Evolutionary conservation across 805 yeast genomes (phyloP).

Genomic region (Candida awuae): DNA sequence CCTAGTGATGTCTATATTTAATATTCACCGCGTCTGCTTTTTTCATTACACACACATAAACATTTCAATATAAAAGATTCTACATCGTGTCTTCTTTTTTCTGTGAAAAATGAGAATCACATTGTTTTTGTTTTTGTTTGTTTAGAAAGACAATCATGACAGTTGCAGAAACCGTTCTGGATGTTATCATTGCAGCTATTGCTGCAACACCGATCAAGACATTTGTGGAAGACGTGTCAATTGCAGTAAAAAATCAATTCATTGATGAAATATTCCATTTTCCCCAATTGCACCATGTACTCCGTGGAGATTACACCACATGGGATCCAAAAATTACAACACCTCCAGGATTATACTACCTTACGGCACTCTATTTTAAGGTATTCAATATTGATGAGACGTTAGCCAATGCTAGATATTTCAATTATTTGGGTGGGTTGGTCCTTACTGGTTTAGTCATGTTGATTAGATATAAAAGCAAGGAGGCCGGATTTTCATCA

Average conservation of each 20-base stretch:
- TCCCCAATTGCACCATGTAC: constrained; percentile 65
- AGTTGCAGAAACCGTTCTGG: constrained; percentile 12
- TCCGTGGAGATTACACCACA: constrained; percentile 46
- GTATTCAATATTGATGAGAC: constrained; percentile 26
- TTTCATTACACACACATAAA: too few relatives aligned
- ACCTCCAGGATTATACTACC: constrained; percentile 81
- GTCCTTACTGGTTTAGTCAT: constrained; percentile 27
- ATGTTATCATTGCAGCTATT: constrained; percentile 10
- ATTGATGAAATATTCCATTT: constrained; percentile 84
- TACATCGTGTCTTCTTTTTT: too few relatives aligned
- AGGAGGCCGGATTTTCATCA: constrained; percentile 14
- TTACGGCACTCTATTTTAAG: constrained; percentile 35
- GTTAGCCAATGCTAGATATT: constrained; percentile 37
- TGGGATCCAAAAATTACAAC: constrained; percentile 95
- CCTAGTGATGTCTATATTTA: too few relatives aligned
- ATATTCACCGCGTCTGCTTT: too few relatives aligned
- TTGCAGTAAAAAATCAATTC: constrained; percentile 26
- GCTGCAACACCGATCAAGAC: constrained; percentile 15
- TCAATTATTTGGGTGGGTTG: constrained; percentile 63
- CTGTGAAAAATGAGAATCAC: too few relatives aligned
- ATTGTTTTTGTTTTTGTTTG: too few relatives aligned
- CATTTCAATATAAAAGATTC: too few relatives aligned
- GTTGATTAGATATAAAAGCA: constrained; percentile 11
- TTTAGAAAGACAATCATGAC: too few relatives aligned
- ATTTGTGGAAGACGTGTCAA: constrained; percentile 17